Evolutionary conservation across 2,329 filamentous ascomycete genomes (phyloP).

Genomic region (Alternaria infectoria): DNA sequence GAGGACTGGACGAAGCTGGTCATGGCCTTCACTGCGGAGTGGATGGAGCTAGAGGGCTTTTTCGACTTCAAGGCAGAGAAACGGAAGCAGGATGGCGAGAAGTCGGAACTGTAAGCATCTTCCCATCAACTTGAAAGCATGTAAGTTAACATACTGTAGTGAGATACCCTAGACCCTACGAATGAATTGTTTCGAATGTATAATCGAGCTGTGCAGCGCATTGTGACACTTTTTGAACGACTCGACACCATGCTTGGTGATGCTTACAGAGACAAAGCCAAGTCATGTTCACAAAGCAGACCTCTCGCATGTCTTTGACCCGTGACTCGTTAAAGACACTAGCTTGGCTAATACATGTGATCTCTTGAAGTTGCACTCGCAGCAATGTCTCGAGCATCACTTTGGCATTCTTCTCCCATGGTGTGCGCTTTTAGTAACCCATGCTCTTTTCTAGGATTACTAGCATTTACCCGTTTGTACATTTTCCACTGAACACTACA

Average conservation of each 20-base stretch:
- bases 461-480: neutral
- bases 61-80: conserved; percentile 34
- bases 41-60: conserved; percentile 71
- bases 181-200: conserved; percentile 3
- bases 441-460: neutral
- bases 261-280: conserved; percentile 11
- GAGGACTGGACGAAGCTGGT: conserved; percentile 89
- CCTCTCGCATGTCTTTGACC: neutral
- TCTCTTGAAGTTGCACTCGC: too few species aligned
- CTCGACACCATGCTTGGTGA: neutral
- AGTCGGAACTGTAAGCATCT: conserved; percentile 48
- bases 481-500: neutral
- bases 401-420: neutral
- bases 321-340: neutral
- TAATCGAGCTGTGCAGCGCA: neutral
- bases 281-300: neutral
- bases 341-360: neutral
- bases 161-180: conserved; percentile 36
- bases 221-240: neutral
- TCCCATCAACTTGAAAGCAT: conserved; percentile 9
- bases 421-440: neutral
- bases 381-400: neutral
- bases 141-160: conserved; percentile 33
- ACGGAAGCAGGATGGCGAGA: conserved; percentile 24
- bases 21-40: conserved; percentile 86